Evolutionary conservation across 169 alveolate genomes (phyloP).

Genomic region (Plasmodium gonderi): DNA sequence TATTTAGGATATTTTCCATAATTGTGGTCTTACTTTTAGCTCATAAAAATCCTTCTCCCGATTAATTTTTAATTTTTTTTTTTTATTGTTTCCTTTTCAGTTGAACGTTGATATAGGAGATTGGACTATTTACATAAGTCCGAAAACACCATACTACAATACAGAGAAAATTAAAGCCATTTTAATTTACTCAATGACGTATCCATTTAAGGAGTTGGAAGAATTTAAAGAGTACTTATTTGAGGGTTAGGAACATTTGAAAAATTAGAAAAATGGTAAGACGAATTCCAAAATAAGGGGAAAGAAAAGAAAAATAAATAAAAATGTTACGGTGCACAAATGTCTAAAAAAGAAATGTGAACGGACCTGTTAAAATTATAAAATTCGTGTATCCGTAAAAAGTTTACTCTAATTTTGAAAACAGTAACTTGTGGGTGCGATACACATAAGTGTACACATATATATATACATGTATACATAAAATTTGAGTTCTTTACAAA

Average conservation of each 20-base stretch:
- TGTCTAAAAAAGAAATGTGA: not conserved
- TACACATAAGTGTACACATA: too few species aligned
- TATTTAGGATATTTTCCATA: not conserved
- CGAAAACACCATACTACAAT: not conserved
- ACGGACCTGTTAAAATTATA: not conserved
- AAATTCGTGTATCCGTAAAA: not conserved
- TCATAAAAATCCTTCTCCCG: not conserved
- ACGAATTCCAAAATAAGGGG: not conserved
- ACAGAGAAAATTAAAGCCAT: slow-evolving; percentile 20
- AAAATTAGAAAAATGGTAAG: not conserved
- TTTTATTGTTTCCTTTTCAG: slow-evolving; percentile 14
- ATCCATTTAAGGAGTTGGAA: slow-evolving; percentile 32
- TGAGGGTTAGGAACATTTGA: not conserved
- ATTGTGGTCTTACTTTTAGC: not conserved
- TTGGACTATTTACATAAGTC: slow-evolving; percentile 16
- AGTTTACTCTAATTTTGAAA: not conserved
- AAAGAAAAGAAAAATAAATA: not conserved
- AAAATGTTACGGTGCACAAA: not conserved
- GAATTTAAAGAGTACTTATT: slow-evolving; percentile 35
- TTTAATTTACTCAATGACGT: slow-evolving; percentile 47
- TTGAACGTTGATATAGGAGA: slow-evolving; percentile 18
- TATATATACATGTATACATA: not conserved
- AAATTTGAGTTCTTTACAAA: not conserved
- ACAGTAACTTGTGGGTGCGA: not conserved
- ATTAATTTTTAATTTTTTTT: not conserved